A percentile compares a stretch with the other conserved stretches of the same genome.
These are phyloP conservation scores for Phytopythium helicoides DNA, from an alignment of 352 stramenopile genomes.

Conservation along the genomic window DNA sequence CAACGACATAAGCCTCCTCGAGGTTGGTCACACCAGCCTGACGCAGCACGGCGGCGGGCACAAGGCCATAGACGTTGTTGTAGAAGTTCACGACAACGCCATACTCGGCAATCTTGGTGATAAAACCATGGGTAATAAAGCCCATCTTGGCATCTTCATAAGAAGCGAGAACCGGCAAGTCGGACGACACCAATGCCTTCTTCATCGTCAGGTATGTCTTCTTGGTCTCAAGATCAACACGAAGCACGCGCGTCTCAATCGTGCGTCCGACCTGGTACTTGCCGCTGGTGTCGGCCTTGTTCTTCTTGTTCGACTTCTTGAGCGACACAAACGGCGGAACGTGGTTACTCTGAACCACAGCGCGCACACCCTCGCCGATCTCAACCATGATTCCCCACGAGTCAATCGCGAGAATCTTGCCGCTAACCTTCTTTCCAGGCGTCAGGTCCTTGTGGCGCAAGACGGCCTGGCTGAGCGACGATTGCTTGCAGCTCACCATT, in stretches of 20 bases:
- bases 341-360: constrained; percentile 70
- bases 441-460: constrained; percentile 78
- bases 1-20: constrained; percentile 79
- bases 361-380: constrained; percentile 83
- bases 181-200: constrained; percentile 73
- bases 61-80: constrained; percentile 93
- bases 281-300: constrained; percentile 52
- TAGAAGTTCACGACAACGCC: constrained; percentile 96
- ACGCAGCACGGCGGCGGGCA: constrained; percentile 83
- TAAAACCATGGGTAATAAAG: constrained; percentile 84
- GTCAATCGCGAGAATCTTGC: constrained; percentile 82
- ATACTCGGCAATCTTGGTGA: constrained; percentile 93
- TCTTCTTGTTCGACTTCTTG: constrained; percentile 60
- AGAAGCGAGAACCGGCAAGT: constrained; percentile 71
- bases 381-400: constrained; percentile 82
- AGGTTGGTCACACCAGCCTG: constrained; percentile 82
- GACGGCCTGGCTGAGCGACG: constrained; percentile 70
- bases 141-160: constrained; percentile 74
- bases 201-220: constrained; percentile 93
- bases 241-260: constrained; percentile 77
- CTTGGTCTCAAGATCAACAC: constrained; percentile 87
- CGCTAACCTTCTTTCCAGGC: constrained; percentile 68
- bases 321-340: constrained; percentile 73
- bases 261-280: constrained; percentile 82
- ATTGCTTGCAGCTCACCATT: constrained; percentile 81